Conservation (phyloP, 106 monocot species). For the Phalaenopsis aphrodite region DNA sequence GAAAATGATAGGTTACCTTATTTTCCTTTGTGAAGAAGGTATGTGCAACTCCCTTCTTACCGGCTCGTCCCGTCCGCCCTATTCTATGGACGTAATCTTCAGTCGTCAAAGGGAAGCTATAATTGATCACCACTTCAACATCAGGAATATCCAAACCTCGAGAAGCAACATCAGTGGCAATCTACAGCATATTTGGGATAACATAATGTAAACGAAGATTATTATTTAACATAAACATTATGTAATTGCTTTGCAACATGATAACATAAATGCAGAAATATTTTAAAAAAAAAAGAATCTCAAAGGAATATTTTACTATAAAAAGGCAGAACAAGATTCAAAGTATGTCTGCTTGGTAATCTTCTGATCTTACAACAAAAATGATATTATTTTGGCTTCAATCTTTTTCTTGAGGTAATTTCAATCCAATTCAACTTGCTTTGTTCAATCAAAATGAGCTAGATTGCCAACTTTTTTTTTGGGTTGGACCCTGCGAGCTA, state of each 20-base stretch:
- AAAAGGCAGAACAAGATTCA: no score
- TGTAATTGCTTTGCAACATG: background rate
- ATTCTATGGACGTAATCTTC: conserved; percentile 98
- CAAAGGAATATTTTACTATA: no score
- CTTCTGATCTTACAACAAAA: no score
- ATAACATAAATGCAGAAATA: no score
- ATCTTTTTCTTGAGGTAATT: no score
- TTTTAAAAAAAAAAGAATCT: no score
- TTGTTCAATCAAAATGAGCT: no score
- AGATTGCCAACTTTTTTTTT: no score
- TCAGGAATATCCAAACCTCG: conserved; percentile 96
- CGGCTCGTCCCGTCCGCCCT: conserved; percentile 93
- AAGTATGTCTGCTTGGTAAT: no score
- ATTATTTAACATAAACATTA: background rate
- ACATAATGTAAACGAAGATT: background rate
- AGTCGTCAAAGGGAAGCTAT: conserved; percentile 88
- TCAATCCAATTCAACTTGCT: no score
- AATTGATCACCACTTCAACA: conserved; percentile 96
- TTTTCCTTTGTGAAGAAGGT: conserved; percentile 90
- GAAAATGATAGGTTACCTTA: conserved; percentile 40
- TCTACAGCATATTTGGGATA: conserved; percentile 23
- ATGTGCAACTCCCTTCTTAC: conserved; percentile 95
- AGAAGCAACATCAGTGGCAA: conserved; percentile 98
- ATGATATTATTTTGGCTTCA: no score
- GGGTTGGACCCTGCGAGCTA: no score